These are phyloP conservation scores for Betula pendula DNA, from an alignment of 306 rosid species.

Conservation along the genomic window DNA sequence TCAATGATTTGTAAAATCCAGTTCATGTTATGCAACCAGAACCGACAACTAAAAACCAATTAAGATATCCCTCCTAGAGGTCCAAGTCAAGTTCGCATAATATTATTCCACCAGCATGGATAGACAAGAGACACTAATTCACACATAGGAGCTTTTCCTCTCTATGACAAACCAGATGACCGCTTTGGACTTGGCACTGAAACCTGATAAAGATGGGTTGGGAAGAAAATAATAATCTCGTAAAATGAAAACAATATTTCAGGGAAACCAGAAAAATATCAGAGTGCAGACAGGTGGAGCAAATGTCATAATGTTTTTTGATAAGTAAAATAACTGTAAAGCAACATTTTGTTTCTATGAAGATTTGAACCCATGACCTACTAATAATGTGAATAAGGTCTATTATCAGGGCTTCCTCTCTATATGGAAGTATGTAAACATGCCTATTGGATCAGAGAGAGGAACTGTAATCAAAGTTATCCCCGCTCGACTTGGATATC, in stretches of 20 bases:
- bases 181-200: neutral
- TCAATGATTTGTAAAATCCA: neutral
- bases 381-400: neutral
- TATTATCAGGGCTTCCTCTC: neutral
- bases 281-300: neutral
- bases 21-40: neutral
- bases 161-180: neutral
- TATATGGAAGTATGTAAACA: neutral
- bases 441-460: neutral
- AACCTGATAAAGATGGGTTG: neutral
- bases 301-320: no score
- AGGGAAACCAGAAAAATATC: neutral
- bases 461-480: neutral
- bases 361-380: no score
- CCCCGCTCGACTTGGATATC: neutral
- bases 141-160: neutral
- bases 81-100: neutral
- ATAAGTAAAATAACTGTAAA: no score
- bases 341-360: no score
- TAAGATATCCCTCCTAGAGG: conserved; percentile 3
- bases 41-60: neutral
- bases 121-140: neutral
- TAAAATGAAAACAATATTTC: neutral
- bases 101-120: neutral
- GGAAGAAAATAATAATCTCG: neutral